These are phyloP conservation scores for Pestalotiopsis sp. DNA, from an alignment of 2,329 filamentous ascomycete species.

Conservation along the genomic window DNA sequence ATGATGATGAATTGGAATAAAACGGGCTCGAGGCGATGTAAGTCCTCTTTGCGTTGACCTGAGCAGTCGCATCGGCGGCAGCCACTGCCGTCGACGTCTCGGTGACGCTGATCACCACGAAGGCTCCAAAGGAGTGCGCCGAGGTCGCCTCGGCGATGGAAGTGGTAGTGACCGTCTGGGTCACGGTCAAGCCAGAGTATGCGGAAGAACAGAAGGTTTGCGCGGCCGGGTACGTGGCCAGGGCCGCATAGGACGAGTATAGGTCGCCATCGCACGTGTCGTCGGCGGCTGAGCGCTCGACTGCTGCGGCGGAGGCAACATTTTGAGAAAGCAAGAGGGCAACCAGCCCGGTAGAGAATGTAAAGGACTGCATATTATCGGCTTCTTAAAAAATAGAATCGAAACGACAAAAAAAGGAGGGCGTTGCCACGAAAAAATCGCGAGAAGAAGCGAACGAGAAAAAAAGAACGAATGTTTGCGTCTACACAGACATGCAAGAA, in stretches of 20 bases:
- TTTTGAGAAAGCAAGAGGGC: neutral
- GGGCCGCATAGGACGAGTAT: neutral
- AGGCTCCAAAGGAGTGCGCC: neutral
- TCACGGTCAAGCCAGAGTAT: neutral
- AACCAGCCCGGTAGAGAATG: neutral
- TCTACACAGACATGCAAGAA: neutral
- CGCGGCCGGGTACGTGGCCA: neutral
- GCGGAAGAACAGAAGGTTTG: neutral
- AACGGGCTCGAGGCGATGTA: neutral
- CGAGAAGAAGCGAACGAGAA: neutral
- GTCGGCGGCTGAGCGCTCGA: neutral
- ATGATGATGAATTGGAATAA: neutral
- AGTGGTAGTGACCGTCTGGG: neutral
- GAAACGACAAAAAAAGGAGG: too few species aligned
- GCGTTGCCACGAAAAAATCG: too few species aligned
- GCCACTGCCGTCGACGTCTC: neutral
- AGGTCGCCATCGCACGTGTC: neutral
- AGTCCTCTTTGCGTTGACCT: neutral
- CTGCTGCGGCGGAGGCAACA: neutral
- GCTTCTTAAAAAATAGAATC: too few species aligned
- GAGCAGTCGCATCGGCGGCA: neutral
- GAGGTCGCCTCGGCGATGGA: neutral
- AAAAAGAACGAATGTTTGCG: neutral
- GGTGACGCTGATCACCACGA: neutral
- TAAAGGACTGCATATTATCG: neutral